Evolutionary conservation across 805 yeast species (phyloP), one percentile per base, ranked within the genome.

Genomic region (Candida wancherniae): DNA sequence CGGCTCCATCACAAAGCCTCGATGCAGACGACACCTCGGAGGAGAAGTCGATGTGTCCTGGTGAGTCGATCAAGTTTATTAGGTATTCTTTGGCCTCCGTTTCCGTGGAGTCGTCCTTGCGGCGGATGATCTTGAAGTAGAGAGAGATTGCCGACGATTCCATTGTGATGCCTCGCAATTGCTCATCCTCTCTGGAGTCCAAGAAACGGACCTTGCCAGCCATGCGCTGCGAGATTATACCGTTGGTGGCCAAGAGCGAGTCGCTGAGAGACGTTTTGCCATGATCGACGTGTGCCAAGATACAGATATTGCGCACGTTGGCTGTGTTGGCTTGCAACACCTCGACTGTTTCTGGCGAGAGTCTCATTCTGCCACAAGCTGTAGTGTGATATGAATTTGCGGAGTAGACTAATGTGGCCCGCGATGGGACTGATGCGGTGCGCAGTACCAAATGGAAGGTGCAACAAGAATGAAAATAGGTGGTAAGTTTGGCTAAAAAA

Each of bases 41-140:
- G 1, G 95, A 82, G 55, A 92, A 92, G 59, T 92, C 99, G 37
- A 92, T 86, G 50, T 92, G 99, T n/a, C 99, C 99, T 0, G 99
- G 99, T 0, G 97, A 90, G 58, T 92, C 99, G 36, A 92, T 90
- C 47, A 92, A 70, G 52, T 92, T 92, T 51, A 92, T 81, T 33
- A 92, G 62, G 57, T 84, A 84, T 50, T 92, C 96, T 24, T 75
- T 75, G 22, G 80, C 72, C 5, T 61, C 69, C 23, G 55, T 57
- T 26, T 45, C 46, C 0, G 51, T 58, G 5, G 45, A 19, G 13
- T 39, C 44, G 38, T 64, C 69, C 31, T 58, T 54, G 12, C 50
- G 40, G 36, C 67, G 55, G 39, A 80, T 60, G 3, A 86, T 78
- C 50, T 81, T 77, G 60, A 90, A 92, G 51, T 83, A 88, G n/a